Conservation (phyloP, 2,329 filamentous ascomycete species). For the Phaeoacremonium minimum region DNA sequence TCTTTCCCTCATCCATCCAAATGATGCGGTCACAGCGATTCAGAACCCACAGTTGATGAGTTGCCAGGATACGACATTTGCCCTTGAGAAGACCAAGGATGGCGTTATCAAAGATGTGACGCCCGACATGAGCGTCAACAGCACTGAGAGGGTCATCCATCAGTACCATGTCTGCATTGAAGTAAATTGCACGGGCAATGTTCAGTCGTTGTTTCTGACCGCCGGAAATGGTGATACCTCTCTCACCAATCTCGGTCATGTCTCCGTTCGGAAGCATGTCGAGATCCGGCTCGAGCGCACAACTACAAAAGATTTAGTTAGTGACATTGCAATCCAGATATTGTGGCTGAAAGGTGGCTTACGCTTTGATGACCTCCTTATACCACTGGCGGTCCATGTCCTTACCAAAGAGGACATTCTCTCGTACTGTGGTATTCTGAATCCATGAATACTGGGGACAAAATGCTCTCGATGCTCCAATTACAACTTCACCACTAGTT, state of each 20-base stretch:
- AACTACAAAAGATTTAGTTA: conserved; percentile 38
- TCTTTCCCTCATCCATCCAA: conserved; percentile 59
- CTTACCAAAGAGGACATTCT: conserved; percentile 91
- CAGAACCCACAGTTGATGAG: conserved; percentile 65
- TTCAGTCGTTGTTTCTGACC: conserved; percentile 95
- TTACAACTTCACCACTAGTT: conserved; percentile 66
- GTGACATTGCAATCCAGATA: too few species aligned
- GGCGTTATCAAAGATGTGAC: conserved; percentile 59
- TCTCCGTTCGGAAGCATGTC: conserved; percentile 93
- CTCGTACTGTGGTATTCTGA: conserved; percentile 79
- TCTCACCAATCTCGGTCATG: conserved; percentile 87
- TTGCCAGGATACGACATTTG: conserved; percentile 65
- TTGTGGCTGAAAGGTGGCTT: too few species aligned
- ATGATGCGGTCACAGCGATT: conserved; percentile 64
- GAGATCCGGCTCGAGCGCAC: conserved; percentile 77
- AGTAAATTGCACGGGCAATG: conserved; percentile 64
- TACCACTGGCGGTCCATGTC: conserved; percentile 75
- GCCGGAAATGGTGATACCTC: conserved; percentile 94
- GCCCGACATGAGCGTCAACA: conserved; percentile 27
- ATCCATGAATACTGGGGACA: conserved; percentile 99
- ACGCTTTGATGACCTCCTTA: conserved; percentile 73
- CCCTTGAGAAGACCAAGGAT: conserved; percentile 62
- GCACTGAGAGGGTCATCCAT: conserved; percentile 27
- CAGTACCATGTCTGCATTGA: conserved; percentile 23
- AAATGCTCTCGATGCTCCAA: conserved; percentile 80